Base-by-base conservation (phyloP, 306 rosid species). In the Hippophae gyantsensis region DNA sequence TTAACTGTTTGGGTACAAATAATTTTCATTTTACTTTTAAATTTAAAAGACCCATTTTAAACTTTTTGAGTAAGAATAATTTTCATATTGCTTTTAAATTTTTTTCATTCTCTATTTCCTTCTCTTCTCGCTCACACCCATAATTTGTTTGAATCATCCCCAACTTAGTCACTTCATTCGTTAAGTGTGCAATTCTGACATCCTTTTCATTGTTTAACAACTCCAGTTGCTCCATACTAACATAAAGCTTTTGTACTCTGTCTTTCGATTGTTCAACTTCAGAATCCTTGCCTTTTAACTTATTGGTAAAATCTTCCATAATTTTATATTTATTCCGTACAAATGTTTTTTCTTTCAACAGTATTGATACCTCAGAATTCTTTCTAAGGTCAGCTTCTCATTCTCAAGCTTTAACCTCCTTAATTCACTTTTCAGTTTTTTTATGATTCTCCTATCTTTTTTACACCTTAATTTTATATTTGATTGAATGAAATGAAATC, bases 271-370 rank as follows among this genome's bases (percentile, higher is more conserved):
- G 69, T 42, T 77, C 82, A n/a, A 84, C 76, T 70, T 93, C 94
- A 50, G 74, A 61, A 60, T 63, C 57, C 60, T 74, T 79, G 18
- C 62, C 72, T 75, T 61, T 78, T 68, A 87, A 74, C 69, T 84
- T 90, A 51, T 61, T 26, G 5, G 40, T 11, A 55, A 64, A 81
- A 38, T 84, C 81, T 0, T 60, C 72, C 95, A 82, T 70, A 64
- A 77, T 58, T 13, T 69, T 74, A 70, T 75, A 87, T 32, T 90
- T 96, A 64, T 90, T 87, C 97, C 96, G 82, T 42, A 81, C 84
- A 50, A 90, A 86, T 13, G 70, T 66, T 76, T 90, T 86, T 82
- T 86, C 94, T 7, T 85, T 72, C 81, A 82, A 54, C 14, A 90
- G 81, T 38, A 88, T 78, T 6, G 80, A 71, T 57, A 80, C 70